A percentile compares a stretch with the other conserved stretches of the same genome.
These are phyloP conservation scores for Neurospora discreta DNA, from an alignment of 495 filamentous ascomycete genomes.

Conservation along the genomic window DNA sequence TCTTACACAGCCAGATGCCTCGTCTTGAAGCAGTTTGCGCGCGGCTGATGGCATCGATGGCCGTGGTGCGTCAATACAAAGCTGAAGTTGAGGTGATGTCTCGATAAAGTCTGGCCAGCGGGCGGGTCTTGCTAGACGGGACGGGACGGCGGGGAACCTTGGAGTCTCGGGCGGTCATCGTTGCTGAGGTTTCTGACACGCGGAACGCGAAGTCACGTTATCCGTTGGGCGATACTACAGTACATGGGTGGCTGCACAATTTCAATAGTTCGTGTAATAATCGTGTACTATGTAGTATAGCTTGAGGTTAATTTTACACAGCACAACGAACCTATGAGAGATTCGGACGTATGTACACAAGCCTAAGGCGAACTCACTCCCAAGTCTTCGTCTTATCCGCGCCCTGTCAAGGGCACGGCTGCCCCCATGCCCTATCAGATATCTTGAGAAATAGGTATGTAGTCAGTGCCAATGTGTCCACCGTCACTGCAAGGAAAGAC, in stretches of 20 bases:
- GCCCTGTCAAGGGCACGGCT: not conserved
- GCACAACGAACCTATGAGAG: not conserved
- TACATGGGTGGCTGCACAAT: not conserved
- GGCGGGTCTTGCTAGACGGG: not conserved
- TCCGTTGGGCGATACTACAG: not conserved
- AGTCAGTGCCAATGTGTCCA: not conserved
- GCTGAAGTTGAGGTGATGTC: not conserved
- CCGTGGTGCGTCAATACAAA: not conserved
- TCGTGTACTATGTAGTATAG: not conserved
- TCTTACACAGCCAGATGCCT: not conserved
- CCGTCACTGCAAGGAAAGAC: not conserved
- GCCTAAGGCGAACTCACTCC: not conserved
- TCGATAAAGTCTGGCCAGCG: not conserved
- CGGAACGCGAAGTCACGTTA: not conserved
- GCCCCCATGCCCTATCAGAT: not conserved
- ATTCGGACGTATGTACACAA: not conserved
- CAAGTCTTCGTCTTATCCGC: not conserved
- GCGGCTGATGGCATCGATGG: not conserved
- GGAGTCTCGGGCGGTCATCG: not conserved
- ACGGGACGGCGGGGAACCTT: not conserved
- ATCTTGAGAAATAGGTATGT: not conserved
- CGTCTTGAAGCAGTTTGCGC: not conserved
- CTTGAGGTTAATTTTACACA: not conserved
- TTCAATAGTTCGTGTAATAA: not conserved
- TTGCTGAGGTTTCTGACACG: conserved; percentile 1